Evolutionary conservation across 371 early-diverging fungal species (phyloP), one percentile per base, ranked within the genome.

Genomic region (Mucor piriformis): DNA sequence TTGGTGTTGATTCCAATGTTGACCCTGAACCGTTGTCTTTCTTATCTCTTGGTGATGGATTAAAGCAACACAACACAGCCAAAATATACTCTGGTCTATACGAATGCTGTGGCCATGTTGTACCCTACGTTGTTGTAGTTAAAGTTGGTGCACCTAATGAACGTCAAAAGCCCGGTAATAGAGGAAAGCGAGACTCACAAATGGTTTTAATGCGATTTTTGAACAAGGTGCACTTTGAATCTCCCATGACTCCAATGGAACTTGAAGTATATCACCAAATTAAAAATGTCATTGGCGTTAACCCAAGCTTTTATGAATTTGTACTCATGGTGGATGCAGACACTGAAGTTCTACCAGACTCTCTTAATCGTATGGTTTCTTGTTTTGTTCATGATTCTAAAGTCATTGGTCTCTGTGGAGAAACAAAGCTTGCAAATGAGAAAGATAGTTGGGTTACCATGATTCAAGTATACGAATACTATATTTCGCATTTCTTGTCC

Each of bases 131-230:
- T 51, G 87, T 94, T 0, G 90, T 99, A 11, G 92, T 90, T 61
- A 98, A 99, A 74, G 92, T 92, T 48, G 99, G 99, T 29, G 87
- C 90, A 0, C 86, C 88, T 2, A 79, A 81, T 3, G 95, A 97
- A 58, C 64, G 73, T 6, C 78, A 87, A 54, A 92, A 92, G 62
- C 91, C 95, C 6, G 95, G 96, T 13, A 98, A 99, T 67, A 85
- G 99, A 58, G 99, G 99, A 61, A 99, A 99, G 73, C 89, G 99
- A 57, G 99, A 99, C 75, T 95, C 97, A 46, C 99, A 99, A 82
- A 83, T 99, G 76, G 83, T 99, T 23, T 82, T 95, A 66, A 98
- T 99, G 99, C 84, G 91, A 53, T 99, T 97, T 88, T 88, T 99
- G 67, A 93, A 95, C 73, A 92, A 94, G 59, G 92, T 99, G 16